Evolutionary conservation across 495 filamentous ascomycete species (phyloP).

Genomic region (Xylaria cubensis): DNA sequence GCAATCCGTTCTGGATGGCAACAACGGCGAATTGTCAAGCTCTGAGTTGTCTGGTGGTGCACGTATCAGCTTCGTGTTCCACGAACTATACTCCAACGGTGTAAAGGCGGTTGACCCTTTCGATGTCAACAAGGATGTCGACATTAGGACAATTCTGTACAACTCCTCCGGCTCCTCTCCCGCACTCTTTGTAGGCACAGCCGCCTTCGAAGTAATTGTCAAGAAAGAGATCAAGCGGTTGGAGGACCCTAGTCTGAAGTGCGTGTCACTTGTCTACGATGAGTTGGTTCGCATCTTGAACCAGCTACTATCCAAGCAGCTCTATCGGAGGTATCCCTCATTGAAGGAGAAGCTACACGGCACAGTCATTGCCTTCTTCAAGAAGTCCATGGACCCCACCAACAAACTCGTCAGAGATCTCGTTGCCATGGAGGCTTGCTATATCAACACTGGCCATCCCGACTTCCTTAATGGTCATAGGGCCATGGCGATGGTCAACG

Average conservation of each 20-base stretch:
- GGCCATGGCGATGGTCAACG: constrained; percentile 98
- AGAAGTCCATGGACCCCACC: constrained; percentile 95
- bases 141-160: constrained; percentile 95
- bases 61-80: constrained; percentile 99
- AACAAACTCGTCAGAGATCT: constrained; percentile 96
- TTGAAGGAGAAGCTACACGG: constrained; percentile 97
- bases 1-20: constrained; percentile 93
- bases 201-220: constrained; percentile 96
- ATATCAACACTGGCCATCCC: constrained; percentile 98
- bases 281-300: constrained; percentile 95
- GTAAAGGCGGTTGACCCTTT: constrained; percentile 98
- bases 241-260: constrained; percentile 96
- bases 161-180: constrained; percentile 98
- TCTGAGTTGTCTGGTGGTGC: constrained; percentile 95
- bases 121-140: constrained; percentile 95
- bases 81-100: constrained; percentile 97
- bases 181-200: constrained; percentile 96
- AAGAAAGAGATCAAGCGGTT: constrained; percentile 98
- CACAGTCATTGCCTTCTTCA: constrained; percentile 96
- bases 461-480: constrained; percentile 97
- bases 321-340: constrained; percentile 89
- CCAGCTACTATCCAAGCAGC: constrained; percentile 84
- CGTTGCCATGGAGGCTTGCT: constrained; percentile 93
- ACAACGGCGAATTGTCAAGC: constrained; percentile 93
- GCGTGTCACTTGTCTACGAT: constrained; percentile 95